Evolutionary conservation across 192 early-diverging fungal genomes (phyloP), one percentile per base, ranked within the genome.

Genomic region (Dissophora ornata): DNA sequence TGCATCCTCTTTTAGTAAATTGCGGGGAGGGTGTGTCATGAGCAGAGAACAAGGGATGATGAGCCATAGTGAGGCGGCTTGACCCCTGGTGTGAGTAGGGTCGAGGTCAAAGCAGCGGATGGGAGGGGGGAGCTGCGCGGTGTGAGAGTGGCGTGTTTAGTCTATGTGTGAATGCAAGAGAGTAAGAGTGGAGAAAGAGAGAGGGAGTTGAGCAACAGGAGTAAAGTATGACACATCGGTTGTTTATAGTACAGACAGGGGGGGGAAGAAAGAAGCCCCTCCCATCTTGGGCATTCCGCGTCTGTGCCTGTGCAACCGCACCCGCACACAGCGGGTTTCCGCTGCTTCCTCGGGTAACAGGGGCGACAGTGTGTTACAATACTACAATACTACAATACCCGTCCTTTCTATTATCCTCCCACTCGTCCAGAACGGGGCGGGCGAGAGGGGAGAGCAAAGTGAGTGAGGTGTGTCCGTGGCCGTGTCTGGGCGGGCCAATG

Each of bases 391-490:
- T n/a, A n/a, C n/a, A n/a, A n/a, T n/a, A n/a, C n/a, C n/a, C n/a
- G n/a, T n/a, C n/a, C n/a, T n/a, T n/a, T n/a, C n/a, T n/a, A n/a
- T n/a, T n/a, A n/a, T n/a, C n/a, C n/a, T n/a, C n/a, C n/a, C n/a
- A n/a, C n/a, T n/a, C n/a, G n/a, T n/a, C n/a, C n/a, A 12, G 36
- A 38, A 38, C 7, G 36, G 36, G 3, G 10, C 7, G 25, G 22
- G 26, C 7, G 21, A 15, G 48, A 50, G 48, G 11, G 25, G 45
- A 15, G 18, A 46, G 11, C 22, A 10, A 15, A n/a, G n/a, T n/a
- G n/a, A n/a, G n/a, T n/a, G n/a, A n/a, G 21, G 25, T 50, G 48
- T 50, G 48, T 50, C 48, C 48, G 48, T 50, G n/a, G n/a, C n/a
- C 36, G 12, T 38, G 52, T 7, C 34, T n/a, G 53, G 28, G 33